Evolutionary conservation across 2,329 filamentous ascomycete genomes (phyloP).

Genomic region (Epicoccum nigrum): DNA sequence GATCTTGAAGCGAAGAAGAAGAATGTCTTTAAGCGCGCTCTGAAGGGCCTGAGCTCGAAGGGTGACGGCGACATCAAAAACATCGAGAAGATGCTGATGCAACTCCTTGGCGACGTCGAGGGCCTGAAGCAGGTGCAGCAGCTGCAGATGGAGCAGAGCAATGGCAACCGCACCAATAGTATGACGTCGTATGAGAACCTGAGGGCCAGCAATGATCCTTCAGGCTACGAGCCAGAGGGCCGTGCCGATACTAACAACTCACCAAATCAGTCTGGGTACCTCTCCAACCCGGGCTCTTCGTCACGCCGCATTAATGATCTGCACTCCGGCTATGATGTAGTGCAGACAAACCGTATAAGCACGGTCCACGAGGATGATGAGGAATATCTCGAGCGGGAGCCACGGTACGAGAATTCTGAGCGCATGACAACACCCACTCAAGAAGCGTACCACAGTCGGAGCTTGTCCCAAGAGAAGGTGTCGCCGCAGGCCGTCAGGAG

Average conservation of each 20-base stretch:
- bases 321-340: slow-evolving; percentile 59
- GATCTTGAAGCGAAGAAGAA: slow-evolving; percentile 77
- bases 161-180: slow-evolving; percentile 52
- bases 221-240: slow-evolving; percentile 83
- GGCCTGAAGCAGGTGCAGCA: slow-evolving; percentile 56
- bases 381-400: slow-evolving; percentile 68
- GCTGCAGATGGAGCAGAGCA: slow-evolving; percentile 35
- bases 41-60: slow-evolving; percentile 87
- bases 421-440: slow-evolving; percentile 66
- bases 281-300: slow-evolving; percentile 63
- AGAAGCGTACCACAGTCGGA: slow-evolving; percentile 53
- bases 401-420: slow-evolving; percentile 65
- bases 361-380: slow-evolving; percentile 85
- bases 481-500: slow-evolving; percentile 59
- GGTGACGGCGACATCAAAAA: slow-evolving; percentile 85
- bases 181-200: slow-evolving; percentile 73
- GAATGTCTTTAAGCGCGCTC: slow-evolving; percentile 91
- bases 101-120: slow-evolving; percentile 90
- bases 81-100: slow-evolving; percentile 74
- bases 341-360: slow-evolving; percentile 79
- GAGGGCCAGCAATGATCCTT: slow-evolving; percentile 70
- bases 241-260: slow-evolving; percentile 76
- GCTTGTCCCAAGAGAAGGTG: slow-evolving; percentile 46
- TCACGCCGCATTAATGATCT: slow-evolving; percentile 53
- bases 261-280: slow-evolving; percentile 76